Percentiles rank a stretch among this genome's conserved stretches.
Evolutionary conservation across 306 rosid genomes (phyloP).

Genomic region (Rubus parviflorus): DNA sequence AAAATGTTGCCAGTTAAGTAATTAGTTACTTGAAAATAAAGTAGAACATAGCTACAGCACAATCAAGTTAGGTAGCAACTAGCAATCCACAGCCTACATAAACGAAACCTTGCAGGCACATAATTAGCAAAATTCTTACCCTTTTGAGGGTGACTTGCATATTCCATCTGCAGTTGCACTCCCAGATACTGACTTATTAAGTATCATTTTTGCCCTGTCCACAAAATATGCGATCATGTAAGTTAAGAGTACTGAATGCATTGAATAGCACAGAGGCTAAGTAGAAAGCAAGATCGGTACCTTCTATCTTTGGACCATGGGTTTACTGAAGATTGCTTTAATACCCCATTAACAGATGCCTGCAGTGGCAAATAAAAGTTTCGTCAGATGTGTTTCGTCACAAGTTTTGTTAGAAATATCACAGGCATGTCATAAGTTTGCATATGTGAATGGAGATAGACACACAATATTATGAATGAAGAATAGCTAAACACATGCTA

Average conservation of each 20-base stretch:
- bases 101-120: slow-evolving; percentile 18
- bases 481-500: background rate
- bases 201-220: slow-evolving; percentile 41
- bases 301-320: slow-evolving; percentile 48
- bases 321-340: slow-evolving; percentile 44
- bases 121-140: slow-evolving; percentile 36
- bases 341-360: slow-evolving; percentile 49
- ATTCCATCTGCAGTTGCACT: slow-evolving; percentile 36
- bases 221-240: slow-evolving; percentile 15
- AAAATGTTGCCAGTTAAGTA: background rate
- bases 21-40: slow-evolving; percentile 16
- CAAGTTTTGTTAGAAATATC: no score
- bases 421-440: background rate
- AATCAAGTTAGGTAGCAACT: slow-evolving; percentile 11
- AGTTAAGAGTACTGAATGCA: slow-evolving; percentile 23
- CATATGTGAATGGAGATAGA: background rate
- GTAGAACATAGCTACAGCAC: background rate
- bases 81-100: slow-evolving; percentile 10
- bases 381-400: slow-evolving; percentile 13
- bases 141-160: slow-evolving; percentile 27
- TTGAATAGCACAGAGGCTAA: slow-evolving; percentile 15
- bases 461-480: slow-evolving; percentile 10
- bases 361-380: slow-evolving; percentile 24
- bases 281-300: slow-evolving; percentile 38
- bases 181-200: slow-evolving; percentile 36